A percentile compares a stretch with the other conserved stretches of the same genome.
Evolutionary conservation across 2,329 filamentous ascomycete species (phyloP).

Genomic region (Colletotrichum lupini): DNA sequence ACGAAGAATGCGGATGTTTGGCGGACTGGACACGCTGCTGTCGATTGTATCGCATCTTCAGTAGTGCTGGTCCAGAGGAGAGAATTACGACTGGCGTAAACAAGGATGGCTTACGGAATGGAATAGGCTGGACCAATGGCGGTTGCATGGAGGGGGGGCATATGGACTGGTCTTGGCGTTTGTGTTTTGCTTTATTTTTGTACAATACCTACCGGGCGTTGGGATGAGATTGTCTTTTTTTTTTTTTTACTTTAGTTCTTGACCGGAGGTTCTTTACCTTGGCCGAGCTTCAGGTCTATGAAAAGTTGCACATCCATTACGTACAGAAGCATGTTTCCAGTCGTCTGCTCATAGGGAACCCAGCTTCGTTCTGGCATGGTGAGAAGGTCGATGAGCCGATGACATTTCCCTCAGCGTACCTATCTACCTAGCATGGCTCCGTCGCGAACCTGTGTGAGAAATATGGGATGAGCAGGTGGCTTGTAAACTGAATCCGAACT

Average conservation of each 20-base stretch:
- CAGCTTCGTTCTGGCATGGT: neutral
- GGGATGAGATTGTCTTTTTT: conserved; percentile 7
- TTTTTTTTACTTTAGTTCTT: conserved; percentile 8
- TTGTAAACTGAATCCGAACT: neutral
- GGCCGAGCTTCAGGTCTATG: conserved; percentile 2
- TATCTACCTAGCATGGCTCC: neutral
- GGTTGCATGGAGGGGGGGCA: conserved; percentile 9
- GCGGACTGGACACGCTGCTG: neutral
- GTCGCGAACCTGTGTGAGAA: neutral
- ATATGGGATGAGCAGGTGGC: neutral
- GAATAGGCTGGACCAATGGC: conserved; percentile 7
- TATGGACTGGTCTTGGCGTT: conserved; percentile 21
- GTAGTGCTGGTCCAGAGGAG: conserved; percentile 2
- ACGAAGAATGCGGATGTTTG: conserved; percentile 4
- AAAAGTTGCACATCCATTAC: conserved; percentile 22
- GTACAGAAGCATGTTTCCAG: neutral
- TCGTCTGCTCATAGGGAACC: too few relatives aligned
- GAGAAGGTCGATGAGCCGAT: neutral
- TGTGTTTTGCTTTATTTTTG: conserved; percentile 10
- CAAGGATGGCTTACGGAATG: conserved; percentile 10
- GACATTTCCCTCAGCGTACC: neutral
- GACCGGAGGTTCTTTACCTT: neutral
- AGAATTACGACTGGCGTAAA: conserved; percentile 24
- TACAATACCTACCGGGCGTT: conserved; percentile 29
- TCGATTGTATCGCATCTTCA: neutral